Conservation (phyloP, 768 basidiomycete species). For the Tylopilus intermedius region DNA sequence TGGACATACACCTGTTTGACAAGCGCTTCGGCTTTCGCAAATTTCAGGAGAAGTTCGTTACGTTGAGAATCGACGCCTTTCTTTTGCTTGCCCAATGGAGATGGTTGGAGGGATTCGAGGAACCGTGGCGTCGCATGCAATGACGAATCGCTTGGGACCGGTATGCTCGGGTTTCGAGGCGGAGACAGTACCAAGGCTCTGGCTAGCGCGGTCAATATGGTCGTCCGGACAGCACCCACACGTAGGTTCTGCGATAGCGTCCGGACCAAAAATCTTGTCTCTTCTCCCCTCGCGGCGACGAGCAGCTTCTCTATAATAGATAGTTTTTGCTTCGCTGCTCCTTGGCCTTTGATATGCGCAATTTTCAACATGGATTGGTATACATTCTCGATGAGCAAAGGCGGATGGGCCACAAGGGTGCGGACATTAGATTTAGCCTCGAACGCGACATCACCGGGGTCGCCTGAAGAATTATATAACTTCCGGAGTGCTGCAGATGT, state of each 20-base stretch:
- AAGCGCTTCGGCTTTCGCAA: conserved; percentile 55
- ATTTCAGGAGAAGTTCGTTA: conserved; percentile 38
- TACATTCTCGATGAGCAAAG: conserved; percentile 58
- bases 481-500: conserved; percentile 51
- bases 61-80: conserved; percentile 28
- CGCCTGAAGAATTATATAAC: conserved; percentile 71
- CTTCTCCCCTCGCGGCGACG: conserved; percentile 82
- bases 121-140: conserved; percentile 25
- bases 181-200: conserved; percentile 67
- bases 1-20: conserved; percentile 70
- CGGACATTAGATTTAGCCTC: conserved; percentile 73
- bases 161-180: conserved; percentile 25
- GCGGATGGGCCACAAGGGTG: conserved; percentile 68
- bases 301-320: conserved; percentile 75
- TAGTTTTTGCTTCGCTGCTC: conserved; percentile 72
- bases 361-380: conserved; percentile 68
- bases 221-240: conserved; percentile 84
- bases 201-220: conserved; percentile 75
- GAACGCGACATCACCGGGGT: conserved; percentile 86
- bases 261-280: conserved; percentile 77
- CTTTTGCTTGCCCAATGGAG: conserved; percentile 25
- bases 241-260: conserved; percentile 71
- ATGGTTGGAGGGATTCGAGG: conserved; percentile 17
- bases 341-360: conserved; percentile 63
- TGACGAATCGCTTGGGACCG: conserved; percentile 19